A percentile compares a stretch with the other conserved stretches of the same genome.
Evolutionary conservation across 2,329 filamentous ascomycete genomes (phyloP).

Genomic region (Xylariaceae sp.): DNA sequence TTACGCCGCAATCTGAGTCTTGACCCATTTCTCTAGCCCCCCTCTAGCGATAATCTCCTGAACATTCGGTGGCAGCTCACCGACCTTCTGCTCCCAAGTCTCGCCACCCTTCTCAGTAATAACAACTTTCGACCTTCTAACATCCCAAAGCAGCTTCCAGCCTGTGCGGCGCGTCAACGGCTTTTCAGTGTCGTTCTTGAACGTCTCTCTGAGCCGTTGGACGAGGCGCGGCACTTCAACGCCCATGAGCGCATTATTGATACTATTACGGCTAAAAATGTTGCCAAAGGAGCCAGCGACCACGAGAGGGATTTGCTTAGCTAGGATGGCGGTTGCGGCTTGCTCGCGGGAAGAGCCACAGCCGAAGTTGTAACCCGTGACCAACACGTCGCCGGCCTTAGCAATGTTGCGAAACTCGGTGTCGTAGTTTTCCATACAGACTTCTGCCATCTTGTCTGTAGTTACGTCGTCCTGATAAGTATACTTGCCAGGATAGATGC

Average conservation of each 20-base stretch:
- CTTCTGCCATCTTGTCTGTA: conserved; percentile 75
- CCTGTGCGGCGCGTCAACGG: conserved; percentile 68
- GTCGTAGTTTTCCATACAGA: conserved; percentile 96
- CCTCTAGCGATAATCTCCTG: conserved; percentile 65
- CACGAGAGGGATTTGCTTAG: conserved; percentile 75
- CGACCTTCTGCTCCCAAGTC: conserved; percentile 76
- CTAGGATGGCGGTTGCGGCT: conserved; percentile 80
- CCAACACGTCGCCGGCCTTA: background rate
- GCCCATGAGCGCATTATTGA: conserved; percentile 74
- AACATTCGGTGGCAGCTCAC: conserved; percentile 78
- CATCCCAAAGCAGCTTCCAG: conserved; percentile 82
- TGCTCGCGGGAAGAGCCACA: background rate
- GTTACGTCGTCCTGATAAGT: conserved; percentile 87
- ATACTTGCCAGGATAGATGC: conserved; percentile 86
- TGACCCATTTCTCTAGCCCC: background rate
- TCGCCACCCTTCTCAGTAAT: conserved; percentile 45
- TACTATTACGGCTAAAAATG: conserved; percentile 74
- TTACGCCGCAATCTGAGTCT: background rate
- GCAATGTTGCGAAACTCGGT: conserved; percentile 19
- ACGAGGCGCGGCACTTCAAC: conserved; percentile 67
- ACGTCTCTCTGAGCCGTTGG: conserved; percentile 60
- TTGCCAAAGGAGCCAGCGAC: conserved; percentile 78
- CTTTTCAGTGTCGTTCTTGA: conserved; percentile 39
- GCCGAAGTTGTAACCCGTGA: conserved; percentile 3
- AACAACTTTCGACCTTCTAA: conserved; percentile 32